These are phyloP conservation scores for Globisporangium alternatum DNA, from an alignment of 352 stramenopile genomes.

Conservation along the genomic window DNA sequence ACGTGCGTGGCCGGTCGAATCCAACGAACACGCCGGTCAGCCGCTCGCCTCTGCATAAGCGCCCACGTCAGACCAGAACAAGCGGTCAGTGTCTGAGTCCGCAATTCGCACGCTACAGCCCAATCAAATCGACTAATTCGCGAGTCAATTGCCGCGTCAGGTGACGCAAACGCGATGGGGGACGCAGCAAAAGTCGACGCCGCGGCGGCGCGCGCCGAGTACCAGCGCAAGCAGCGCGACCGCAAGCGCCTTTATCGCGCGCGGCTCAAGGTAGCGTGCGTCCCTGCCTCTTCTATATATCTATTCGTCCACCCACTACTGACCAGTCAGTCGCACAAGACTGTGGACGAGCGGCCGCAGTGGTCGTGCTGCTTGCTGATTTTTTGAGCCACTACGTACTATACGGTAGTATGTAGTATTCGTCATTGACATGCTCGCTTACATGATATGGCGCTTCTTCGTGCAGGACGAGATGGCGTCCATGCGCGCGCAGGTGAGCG, in stretches of 20 bases:
- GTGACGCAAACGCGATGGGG: conserved; percentile 5
- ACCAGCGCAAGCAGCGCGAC: conserved; percentile 21
- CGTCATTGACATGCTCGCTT: neutral
- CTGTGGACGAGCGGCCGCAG: no score
- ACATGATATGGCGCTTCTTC: neutral
- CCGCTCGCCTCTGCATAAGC: neutral
- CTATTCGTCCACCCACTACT: neutral
- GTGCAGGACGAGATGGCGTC: conserved; percentile 18
- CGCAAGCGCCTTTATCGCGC: conserved; percentile 19
- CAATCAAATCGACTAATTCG: no score
- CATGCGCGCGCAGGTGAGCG: conserved; percentile 17
- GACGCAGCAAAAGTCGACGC: conserved; percentile 5
- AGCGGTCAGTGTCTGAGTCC: neutral
- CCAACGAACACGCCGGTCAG: no score
- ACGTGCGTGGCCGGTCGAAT: no score
- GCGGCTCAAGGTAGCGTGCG: conserved; percentile 8
- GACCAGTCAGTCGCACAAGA: no score
- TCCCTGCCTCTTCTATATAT: neutral
- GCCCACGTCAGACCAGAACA: neutral
- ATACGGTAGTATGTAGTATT: neutral
- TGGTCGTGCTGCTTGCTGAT: no score
- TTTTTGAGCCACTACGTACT: neutral
- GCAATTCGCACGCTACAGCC: neutral
- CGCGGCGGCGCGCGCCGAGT: conserved; percentile 11
- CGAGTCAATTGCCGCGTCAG: neutral